Conservation (phyloP, 352 stramenopile genomes). For the Pseudoperonospora humuli region DNA sequence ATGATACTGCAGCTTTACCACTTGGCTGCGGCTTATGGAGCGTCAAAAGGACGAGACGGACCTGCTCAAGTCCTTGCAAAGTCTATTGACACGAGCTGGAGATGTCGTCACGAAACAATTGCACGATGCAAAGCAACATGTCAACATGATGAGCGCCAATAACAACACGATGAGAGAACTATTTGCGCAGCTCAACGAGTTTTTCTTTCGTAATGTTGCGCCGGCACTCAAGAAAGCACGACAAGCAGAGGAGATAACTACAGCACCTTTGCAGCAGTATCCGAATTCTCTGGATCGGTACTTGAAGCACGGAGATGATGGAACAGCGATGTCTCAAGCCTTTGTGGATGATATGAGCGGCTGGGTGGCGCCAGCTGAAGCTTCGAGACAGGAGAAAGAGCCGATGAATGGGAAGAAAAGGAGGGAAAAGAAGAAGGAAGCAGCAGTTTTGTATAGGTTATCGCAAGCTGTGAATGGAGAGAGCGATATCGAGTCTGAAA, state of each 20-base stretch:
- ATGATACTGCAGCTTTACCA: conserved; percentile 16
- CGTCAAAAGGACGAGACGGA: conserved; percentile 10
- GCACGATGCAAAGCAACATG: conserved; percentile 9
- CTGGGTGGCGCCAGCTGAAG: conserved; percentile 11
- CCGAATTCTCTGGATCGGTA: conserved; percentile 29
- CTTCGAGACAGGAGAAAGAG: conserved; percentile 4
- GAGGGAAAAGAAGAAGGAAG: background rate
- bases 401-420: conserved; percentile 3
- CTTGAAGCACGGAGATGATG: conserved; percentile 19
- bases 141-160: conserved; percentile 15
- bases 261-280: background rate
- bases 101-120: background rate
- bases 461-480: background rate
- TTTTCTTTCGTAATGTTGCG: conserved; percentile 23
- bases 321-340: conserved; percentile 9
- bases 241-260: background rate
- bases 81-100: background rate
- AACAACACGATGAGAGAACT: conserved; percentile 15
- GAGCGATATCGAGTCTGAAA: background rate
- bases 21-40: conserved; percentile 35
- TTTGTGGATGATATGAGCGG: conserved; percentile 35
- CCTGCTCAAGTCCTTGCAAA: conserved; percentile 12
- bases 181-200: conserved; percentile 15
- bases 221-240: conserved; percentile 19
- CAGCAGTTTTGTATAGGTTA: background rate